phyloP scores from a whole-genome alignment of 2,329 filamentous ascomycete species.

The Periconia sp. region DNA sequence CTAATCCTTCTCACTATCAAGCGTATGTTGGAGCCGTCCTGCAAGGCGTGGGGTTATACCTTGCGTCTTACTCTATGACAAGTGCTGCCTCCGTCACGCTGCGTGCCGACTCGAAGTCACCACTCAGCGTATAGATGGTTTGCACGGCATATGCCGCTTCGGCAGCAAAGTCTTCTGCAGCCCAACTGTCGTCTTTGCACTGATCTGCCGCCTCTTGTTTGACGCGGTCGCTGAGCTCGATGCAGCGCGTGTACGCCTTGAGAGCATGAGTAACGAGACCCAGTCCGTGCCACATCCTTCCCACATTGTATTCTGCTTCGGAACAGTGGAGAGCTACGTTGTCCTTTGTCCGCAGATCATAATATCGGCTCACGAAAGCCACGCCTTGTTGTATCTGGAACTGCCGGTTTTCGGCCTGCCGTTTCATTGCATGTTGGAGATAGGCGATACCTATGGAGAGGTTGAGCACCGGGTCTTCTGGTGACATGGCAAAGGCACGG shows the following conservation, averaged over 20 bases:
- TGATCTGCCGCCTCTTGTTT: constrained; percentile 14
- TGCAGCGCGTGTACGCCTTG: constrained; percentile 66
- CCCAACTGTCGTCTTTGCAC: constrained; percentile 38
- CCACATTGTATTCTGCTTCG: constrained; percentile 83
- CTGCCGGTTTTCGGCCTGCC: constrained; percentile 87
- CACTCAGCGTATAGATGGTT: constrained; percentile 65
- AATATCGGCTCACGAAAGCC: constrained; percentile 76
- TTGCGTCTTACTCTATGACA: constrained; percentile 40
- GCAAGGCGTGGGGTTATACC: neutral
- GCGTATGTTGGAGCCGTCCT: neutral
- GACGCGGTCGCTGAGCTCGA: constrained; percentile 53
- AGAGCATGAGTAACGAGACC: constrained; percentile 73
- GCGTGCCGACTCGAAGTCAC: constrained; percentile 63
- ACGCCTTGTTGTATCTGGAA: constrained; percentile 85
- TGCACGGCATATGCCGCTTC: constrained; percentile 78
- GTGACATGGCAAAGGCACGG: constrained; percentile 65
- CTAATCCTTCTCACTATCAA: neutral
- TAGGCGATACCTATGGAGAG: constrained; percentile 76
- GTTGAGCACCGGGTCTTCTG: constrained; percentile 74
- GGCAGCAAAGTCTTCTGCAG: constrained; percentile 60
- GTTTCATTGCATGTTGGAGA: constrained; percentile 84
- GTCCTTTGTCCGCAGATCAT: constrained; percentile 57
- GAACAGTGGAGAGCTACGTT: constrained; percentile 56
- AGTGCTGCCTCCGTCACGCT: constrained; percentile 61
- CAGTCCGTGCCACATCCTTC: constrained; percentile 72